Evolutionary conservation across 345 rosid genomes (phyloP).

Genomic region (Salix purpurea): DNA sequence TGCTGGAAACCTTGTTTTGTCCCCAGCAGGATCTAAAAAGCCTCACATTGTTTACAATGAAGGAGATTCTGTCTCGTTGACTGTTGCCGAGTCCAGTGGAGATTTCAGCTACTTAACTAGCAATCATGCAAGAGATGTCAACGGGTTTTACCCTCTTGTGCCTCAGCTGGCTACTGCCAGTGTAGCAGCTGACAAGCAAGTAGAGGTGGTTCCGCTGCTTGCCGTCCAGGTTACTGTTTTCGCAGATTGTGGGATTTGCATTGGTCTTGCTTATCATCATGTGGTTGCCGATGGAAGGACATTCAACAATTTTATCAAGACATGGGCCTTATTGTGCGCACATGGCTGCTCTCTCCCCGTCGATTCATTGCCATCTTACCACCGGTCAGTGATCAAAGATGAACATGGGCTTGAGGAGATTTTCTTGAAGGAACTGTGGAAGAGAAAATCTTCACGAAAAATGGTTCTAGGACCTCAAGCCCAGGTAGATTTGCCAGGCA

Average conservation of each 20-base stretch:
- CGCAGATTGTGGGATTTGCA: conserved; percentile 28
- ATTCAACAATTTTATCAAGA: conserved; percentile 36
- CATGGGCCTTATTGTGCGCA: conserved; percentile 33
- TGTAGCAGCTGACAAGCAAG: background rate
- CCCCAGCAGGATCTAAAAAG: background rate
- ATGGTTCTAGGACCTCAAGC: background rate
- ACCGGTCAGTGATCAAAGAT: conserved; percentile 24
- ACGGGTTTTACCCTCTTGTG: conserved; percentile 21
- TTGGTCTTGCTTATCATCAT: conserved; percentile 42
- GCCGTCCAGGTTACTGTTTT: conserved; percentile 39
- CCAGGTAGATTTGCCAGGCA: background rate
- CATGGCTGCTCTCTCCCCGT: background rate
- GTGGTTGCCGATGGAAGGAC: conserved; percentile 44
- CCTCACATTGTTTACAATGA: conserved; percentile 15
- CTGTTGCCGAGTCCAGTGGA: conserved; percentile 18
- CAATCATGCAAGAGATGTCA: conserved; percentile 17
- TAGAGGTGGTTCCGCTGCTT: conserved; percentile 17
- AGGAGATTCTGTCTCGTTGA: conserved; percentile 20
- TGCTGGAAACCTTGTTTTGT: conserved; percentile 24
- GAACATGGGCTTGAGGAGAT: conserved; percentile 15
- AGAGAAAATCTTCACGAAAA: conserved; percentile 1
- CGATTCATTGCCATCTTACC: conserved; percentile 8
- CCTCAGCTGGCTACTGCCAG: conserved; percentile 10
- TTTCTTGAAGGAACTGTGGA: conserved; percentile 33
- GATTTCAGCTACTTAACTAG: conserved; percentile 19